Base-by-base conservation (phyloP, 345 rosid species). In the Hibiscus trionum region DNA sequence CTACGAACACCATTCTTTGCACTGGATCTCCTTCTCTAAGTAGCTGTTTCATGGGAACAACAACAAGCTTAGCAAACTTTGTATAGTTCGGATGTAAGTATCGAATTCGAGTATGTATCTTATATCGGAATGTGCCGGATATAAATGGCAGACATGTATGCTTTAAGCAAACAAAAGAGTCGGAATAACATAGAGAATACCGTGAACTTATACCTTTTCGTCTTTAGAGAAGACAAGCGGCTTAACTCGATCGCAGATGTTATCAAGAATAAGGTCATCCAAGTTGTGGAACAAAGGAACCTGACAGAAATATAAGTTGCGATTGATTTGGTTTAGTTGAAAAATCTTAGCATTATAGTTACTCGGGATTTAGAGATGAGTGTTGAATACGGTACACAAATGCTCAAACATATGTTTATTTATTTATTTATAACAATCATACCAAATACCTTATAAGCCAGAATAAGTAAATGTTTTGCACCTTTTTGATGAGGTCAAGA, bases 1-100 rank as follows among this genome's bases (percentile, higher is more conserved):
- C 80, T 5, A 86, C 74, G 65, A 88, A 88, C 19, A 84, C 58
- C 85, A 88, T 86, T 50, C 84, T 77, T 37, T 72, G 80, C 62
- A 85, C 93, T 1, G 90, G 88, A 12, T 88, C 90, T 19, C 93
- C 90, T 77, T 88, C 90, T 76, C 88, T 83, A 31, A 83, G 78
- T 59, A 86, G 78, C 90, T 88, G 75, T 70, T 39, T 53, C 37
- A 55, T 29, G 4, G 5, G 7, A 21, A 42, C 3, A 62, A 29
- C 2, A 37, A 71, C 21, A 73, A 9, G 24, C 44, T 74, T 50
- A 50, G 56, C 6, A 14, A 16, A 15, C 8, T 5, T 50, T n/a
- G 56, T 15, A n/a, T 50, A 9, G 14, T 44, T 44, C 14, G 14
- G 14, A 44, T 44, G 47, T 44, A 44, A 44, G 47, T 9, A 44